Conservation (phyloP, 768 basidiomycete genomes). For the Phanerodontia chrysosporium region DNA sequence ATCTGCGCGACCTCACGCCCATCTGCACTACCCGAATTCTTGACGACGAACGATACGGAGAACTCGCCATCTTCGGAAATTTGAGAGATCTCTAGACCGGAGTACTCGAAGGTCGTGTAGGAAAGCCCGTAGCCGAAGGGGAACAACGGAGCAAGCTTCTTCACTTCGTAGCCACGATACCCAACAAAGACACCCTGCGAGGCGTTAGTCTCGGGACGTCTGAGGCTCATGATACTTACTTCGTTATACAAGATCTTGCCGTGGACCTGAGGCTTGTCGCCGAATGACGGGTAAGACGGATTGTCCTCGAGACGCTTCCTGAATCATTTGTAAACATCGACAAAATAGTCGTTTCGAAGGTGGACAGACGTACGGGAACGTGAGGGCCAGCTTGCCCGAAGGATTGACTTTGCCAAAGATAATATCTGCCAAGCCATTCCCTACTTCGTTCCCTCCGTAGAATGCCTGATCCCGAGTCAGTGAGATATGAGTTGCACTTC, state of each 20-base stretch:
- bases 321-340: neutral
- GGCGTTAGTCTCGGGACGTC: neutral
- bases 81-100: conserved; percentile 32
- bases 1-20: conserved; percentile 48
- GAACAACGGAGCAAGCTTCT: conserved; percentile 42
- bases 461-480: conserved; percentile 35
- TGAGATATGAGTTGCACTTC: conserved; percentile 8
- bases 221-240: conserved; percentile 26
- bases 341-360: neutral
- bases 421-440: conserved; percentile 54
- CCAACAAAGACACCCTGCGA: conserved; percentile 46
- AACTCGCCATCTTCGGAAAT: conserved; percentile 33
- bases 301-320: conserved; percentile 49
- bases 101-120: conserved; percentile 55
- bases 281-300: conserved; percentile 44
- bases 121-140: conserved; percentile 58
- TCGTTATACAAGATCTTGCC: conserved; percentile 46
- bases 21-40: conserved; percentile 38
- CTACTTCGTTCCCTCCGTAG: conserved; percentile 52
- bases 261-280: conserved; percentile 36
- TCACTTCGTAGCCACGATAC: conserved; percentile 48
- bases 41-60: conserved; percentile 39
- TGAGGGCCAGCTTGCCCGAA: conserved; percentile 51
- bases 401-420: conserved; percentile 60
- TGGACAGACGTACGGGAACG: conserved; percentile 40